Base-by-base conservation (phyloP, 139 green algal genomes). In the Tetraselmis striata region DNA sequence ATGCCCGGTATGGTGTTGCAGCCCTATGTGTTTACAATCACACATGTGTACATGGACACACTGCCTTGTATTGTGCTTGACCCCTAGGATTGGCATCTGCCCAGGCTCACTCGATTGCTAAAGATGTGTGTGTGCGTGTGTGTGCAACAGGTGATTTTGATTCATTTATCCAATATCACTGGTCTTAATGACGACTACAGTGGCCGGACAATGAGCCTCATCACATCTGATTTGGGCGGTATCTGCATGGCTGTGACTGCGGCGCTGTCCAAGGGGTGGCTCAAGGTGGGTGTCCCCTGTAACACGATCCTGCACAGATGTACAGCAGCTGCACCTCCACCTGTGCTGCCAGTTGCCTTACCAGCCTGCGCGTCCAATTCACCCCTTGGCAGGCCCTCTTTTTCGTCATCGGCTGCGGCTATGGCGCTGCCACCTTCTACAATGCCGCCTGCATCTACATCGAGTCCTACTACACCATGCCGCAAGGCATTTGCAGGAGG, bases 71-170 rank as follows among this genome's bases (percentile, higher is more conserved):
- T 18, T n/a, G 18, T 74, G 58, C 58, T 74, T n/a, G 18, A 74
- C 18, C 26, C 32, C 45, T 59, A 1, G 31, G 1, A 32, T 75
- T 30, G 25, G 1, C 32, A 32, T 18, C 2, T 75, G 31, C 31
- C 25, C 11, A 81, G 5, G 26, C 5, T 29, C 25, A 29, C 0
- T 31, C 1, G 29, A 76, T n/a, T n/a, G n/a, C n/a, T n/a, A n/a
- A n/a, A n/a, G n/a, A n/a, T n/a, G n/a, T n/a, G n/a, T n/a, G n/a
- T n/a, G n/a, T n/a, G n/a, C n/a, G n/a, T n/a, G n/a, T n/a, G n/a
- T n/a, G n/a, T n/a, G n/a, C n/a, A n/a, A n/a, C 84, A 88, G 87
- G 87, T 91, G 24, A 87, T 91, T n/a, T 81, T 91, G 0, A 91
- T 91, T 74, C 85, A 89, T 76, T 81, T 91, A 24, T 86, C 81